These are phyloP conservation scores for Tylopilus rubrobrunneus DNA, from an alignment of 768 basidiomycete genomes.

Conservation along the genomic window DNA sequence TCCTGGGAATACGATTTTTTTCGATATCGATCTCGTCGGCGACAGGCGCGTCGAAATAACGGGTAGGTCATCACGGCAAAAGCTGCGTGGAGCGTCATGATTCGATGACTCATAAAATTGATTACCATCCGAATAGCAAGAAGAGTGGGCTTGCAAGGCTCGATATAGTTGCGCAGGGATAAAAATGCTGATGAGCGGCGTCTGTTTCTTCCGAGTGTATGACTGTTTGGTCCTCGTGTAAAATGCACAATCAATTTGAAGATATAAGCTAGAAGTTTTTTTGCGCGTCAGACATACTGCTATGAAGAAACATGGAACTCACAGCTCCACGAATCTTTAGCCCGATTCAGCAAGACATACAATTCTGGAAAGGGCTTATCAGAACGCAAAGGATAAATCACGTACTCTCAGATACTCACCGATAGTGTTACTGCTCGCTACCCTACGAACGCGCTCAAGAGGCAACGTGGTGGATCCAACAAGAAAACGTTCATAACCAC, in stretches of 20 bases:
- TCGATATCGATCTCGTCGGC: conserved; percentile 46
- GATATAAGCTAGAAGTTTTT: conserved; percentile 46
- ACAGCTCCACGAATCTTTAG: conserved; percentile 62
- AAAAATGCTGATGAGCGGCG: conserved; percentile 65
- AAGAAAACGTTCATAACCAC: conserved; percentile 78
- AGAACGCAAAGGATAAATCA: background rate
- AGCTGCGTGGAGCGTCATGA: conserved; percentile 3
- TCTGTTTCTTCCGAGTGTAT: conserved; percentile 72
- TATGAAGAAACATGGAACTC: conserved; percentile 24
- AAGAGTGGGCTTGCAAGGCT: conserved; percentile 23
- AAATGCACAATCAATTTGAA: conserved; percentile 76
- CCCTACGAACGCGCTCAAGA: conserved; percentile 69
- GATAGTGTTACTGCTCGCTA: conserved; percentile 39
- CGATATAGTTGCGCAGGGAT: conserved; percentile 41
- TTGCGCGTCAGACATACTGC: conserved; percentile 5
- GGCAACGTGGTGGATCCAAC: conserved; percentile 56
- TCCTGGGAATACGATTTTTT: conserved; percentile 51
- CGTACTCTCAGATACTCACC: conserved; percentile 16
- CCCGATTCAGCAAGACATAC: conserved; percentile 66
- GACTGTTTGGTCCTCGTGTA: conserved; percentile 62
- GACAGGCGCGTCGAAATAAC: conserved; percentile 39
- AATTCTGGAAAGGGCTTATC: conserved; percentile 44
- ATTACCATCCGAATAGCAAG: conserved; percentile 6
- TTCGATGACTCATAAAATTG: conserved; percentile 1
- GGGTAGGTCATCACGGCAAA: conserved; percentile 33